phyloP scores from a whole-genome alignment of 768 basidiomycete species.

The Trichaptum fuscoviolaceum region DNA sequence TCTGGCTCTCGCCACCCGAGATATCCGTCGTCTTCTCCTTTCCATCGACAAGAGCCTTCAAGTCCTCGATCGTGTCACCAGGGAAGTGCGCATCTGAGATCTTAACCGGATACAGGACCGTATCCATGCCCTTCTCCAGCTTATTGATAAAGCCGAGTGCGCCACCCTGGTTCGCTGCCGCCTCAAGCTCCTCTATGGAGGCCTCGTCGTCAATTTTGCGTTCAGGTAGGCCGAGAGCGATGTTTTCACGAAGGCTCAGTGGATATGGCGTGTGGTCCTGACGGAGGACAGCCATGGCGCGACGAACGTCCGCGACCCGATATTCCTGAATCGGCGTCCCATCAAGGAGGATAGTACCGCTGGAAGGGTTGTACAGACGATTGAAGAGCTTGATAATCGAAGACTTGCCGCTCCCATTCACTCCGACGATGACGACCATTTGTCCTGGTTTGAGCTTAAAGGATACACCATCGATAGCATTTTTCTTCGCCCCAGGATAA shows the following conservation, averaged over 20 bases:
- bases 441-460: slow-evolving; percentile 26
- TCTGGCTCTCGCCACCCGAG: slow-evolving; percentile 42
- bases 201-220: neutral
- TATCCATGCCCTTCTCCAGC: slow-evolving; percentile 10
- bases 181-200: slow-evolving; percentile 8
- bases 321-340: slow-evolving; percentile 34
- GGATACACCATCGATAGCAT: slow-evolving; percentile 22
- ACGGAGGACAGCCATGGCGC: slow-evolving; percentile 40
- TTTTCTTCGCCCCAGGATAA: slow-evolving; percentile 18
- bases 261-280: slow-evolving; percentile 49
- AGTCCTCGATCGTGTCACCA: slow-evolving; percentile 14
- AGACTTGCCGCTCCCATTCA: slow-evolving; percentile 13
- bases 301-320: slow-evolving; percentile 34
- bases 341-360: slow-evolving; percentile 42
- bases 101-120: slow-evolving; percentile 5
- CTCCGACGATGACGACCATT: slow-evolving; percentile 26
- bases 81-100: slow-evolving; percentile 7
- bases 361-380: slow-evolving; percentile 40
- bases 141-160: slow-evolving; percentile 13
- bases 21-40: slow-evolving; percentile 30
- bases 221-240: slow-evolving; percentile 26
- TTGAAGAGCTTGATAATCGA: slow-evolving; percentile 43
- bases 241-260: slow-evolving; percentile 39
- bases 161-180: slow-evolving; percentile 12
- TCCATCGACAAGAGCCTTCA: slow-evolving; percentile 23